phyloP scores from a whole-genome alignment of 371 early-diverging fungal species.

The Phascolomyces articulosus region DNA sequence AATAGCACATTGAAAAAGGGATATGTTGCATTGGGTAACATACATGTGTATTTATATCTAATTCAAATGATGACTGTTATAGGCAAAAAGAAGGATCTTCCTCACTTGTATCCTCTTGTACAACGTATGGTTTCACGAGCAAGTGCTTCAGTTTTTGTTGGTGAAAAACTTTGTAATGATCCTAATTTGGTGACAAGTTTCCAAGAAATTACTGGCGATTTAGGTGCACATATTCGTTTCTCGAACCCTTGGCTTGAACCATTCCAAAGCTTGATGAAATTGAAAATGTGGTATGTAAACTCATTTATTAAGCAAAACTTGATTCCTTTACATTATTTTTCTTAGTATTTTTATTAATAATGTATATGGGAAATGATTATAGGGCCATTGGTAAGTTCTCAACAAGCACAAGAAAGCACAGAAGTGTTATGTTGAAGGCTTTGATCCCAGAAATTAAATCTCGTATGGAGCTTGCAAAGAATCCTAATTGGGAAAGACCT shows the following conservation, averaged over 20 bases:
- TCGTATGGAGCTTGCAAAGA: not conserved
- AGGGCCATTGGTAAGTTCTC: not conserved
- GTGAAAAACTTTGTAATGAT: slow-evolving; percentile 20
- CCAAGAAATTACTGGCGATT: slow-evolving; percentile 25
- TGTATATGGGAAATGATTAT: not conserved
- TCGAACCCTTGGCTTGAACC: slow-evolving; percentile 4
- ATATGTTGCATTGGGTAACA: too few relatives aligned
- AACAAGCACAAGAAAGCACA: not conserved
- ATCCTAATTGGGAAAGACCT: slow-evolving; percentile 5
- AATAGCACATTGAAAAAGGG: too few relatives aligned
- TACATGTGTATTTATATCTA: too few relatives aligned
- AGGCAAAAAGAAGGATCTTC: not conserved
- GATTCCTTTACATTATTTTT: too few relatives aligned
- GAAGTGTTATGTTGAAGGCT: not conserved
- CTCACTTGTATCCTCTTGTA: slow-evolving; percentile 17
- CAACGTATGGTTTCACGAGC: slow-evolving; percentile 21
- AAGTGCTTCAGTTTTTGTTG: slow-evolving; percentile 24
- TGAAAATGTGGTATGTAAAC: slow-evolving; percentile 18
- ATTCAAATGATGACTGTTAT: not conserved
- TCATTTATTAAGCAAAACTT: too few relatives aligned
- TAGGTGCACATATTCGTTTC: slow-evolving; percentile 5
- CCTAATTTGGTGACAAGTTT: slow-evolving; percentile 19
- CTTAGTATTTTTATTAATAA: too few relatives aligned
- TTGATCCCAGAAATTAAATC: not conserved
- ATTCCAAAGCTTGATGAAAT: slow-evolving; percentile 4